Percentiles rank a stretch among this genome's conserved stretches.
phyloP scores from a whole-genome alignment of 768 basidiomycete genomes.

The Leccinellum rugosiceps region DNA sequence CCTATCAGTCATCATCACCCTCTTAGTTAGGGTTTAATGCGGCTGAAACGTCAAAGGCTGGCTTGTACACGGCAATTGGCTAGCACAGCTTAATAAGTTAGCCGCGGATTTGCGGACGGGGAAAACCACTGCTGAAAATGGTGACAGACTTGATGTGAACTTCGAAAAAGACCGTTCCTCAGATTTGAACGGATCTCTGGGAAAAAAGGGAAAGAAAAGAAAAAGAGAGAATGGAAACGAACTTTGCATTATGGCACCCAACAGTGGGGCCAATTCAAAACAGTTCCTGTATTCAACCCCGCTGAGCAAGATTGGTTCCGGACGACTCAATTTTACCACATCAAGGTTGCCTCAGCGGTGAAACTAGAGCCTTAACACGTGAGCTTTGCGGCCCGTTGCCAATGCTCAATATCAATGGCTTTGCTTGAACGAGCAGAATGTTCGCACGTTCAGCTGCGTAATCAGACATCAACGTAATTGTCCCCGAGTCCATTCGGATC shows the following conservation, averaged over 20 bases:
- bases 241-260: not conserved
- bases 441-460: conserved; percentile 13
- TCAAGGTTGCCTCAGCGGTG: not conserved
- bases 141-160: not conserved
- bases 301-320: not conserved
- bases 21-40: conserved; percentile 18
- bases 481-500: conserved; percentile 8
- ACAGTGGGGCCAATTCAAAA: conserved; percentile 1
- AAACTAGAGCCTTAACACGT: conserved; percentile 14
- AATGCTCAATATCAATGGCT: not conserved
- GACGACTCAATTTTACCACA: conserved; percentile 8
- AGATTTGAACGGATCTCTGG: not conserved
- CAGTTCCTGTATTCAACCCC: conserved; percentile 1
- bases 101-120: conserved; percentile 18
- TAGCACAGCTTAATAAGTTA: not conserved
- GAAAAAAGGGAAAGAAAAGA: not conserved
- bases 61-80: conserved; percentile 10
- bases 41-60: conserved; percentile 23
- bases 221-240: not conserved
- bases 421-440: not conserved
- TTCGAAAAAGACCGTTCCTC: not conserved
- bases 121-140: not conserved
- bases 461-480: conserved; percentile 6
- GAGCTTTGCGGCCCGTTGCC: conserved; percentile 2
- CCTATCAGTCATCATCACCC: conserved; percentile 5